Evolutionary conservation across 2,329 filamentous ascomycete species (phyloP).

Genomic region (Fusarium mangiferae): DNA sequence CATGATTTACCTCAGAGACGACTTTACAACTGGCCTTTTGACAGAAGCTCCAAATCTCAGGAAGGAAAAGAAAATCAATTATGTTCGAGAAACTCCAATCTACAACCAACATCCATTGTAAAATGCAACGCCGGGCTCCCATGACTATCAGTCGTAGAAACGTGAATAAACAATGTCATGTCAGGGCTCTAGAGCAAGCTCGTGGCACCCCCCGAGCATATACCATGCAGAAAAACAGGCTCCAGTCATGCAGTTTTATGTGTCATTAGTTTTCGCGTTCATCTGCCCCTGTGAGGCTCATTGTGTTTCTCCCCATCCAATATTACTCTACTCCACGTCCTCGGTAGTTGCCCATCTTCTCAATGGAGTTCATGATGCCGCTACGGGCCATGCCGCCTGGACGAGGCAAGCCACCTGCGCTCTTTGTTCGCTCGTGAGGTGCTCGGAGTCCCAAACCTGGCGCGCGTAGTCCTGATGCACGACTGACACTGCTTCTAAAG

Average conservation of each 20-base stretch:
- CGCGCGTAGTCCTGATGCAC: slow-evolving; percentile 69
- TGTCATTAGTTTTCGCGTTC: slow-evolving; percentile 38
- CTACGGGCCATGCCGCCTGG: slow-evolving; percentile 65
- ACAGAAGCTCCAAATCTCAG: neutral
- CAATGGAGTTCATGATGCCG: slow-evolving; percentile 85
- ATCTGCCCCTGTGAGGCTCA: slow-evolving; percentile 19
- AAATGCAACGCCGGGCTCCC: slow-evolving; percentile 25
- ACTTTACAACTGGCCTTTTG: neutral
- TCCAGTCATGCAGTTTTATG: slow-evolving; percentile 38
- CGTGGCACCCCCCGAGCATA: slow-evolving; percentile 15
- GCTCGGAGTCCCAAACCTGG: slow-evolving; percentile 62
- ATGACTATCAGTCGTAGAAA: slow-evolving; percentile 20
- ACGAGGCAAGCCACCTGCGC: slow-evolving; percentile 58
- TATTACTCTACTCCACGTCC: slow-evolving; percentile 51
- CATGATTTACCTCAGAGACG: neutral
- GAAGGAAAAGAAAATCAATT: neutral
- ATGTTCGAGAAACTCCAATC: slow-evolving; percentile 11
- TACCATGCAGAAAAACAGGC: slow-evolving; percentile 34
- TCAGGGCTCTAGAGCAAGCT: slow-evolving; percentile 20
- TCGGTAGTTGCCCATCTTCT: slow-evolving; percentile 80
- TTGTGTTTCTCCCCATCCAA: slow-evolving; percentile 1
- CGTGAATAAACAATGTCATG: slow-evolving; percentile 25
- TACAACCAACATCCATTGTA: slow-evolving; percentile 23
- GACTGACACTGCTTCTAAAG: slow-evolving; percentile 60
- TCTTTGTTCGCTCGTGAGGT: slow-evolving; percentile 59